Conservation (phyloP, 176 grass and related monocot species). For the Otatea glauca region DNA sequence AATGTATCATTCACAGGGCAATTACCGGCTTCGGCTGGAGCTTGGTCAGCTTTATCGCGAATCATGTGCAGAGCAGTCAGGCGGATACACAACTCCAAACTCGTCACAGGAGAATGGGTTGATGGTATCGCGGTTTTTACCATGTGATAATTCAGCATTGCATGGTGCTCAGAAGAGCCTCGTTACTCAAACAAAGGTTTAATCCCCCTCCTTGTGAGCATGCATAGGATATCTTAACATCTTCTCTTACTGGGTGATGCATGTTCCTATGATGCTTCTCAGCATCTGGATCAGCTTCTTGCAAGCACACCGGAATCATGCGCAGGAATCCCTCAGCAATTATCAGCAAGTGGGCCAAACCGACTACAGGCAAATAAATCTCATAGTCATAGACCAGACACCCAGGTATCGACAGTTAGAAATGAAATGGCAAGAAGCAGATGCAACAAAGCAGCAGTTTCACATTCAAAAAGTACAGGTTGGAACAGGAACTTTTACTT, state of each 20-base stretch:
- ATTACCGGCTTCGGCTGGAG: constrained; percentile 55
- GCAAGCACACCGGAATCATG: constrained; percentile 19
- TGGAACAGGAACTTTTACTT: constrained; percentile 10
- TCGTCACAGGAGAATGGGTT: constrained; percentile 45
- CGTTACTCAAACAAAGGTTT: constrained; percentile 53
- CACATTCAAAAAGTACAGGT: constrained; percentile 50
- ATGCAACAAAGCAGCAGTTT: constrained; percentile 27
- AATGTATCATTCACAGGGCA: constrained; percentile 74
- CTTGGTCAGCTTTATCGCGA: constrained; percentile 65
- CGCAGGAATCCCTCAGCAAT: constrained; percentile 42
- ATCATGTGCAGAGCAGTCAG: constrained; percentile 47
- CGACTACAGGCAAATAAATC: constrained; percentile 21
- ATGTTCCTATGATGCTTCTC: constrained; percentile 34
- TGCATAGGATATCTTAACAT: constrained; percentile 29
- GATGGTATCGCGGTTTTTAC: constrained; percentile 23
- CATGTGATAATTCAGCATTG: constrained; percentile 34
- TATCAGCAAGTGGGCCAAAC: constrained; percentile 41
- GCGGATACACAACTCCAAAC: constrained; percentile 32
- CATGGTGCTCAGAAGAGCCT: constrained; percentile 40
- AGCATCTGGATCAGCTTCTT: constrained; percentile 42
- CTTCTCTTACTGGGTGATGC: constrained; percentile 28
- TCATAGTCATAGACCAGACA: constrained; percentile 35
- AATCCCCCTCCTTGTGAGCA: background rate
- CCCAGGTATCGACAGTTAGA: constrained; percentile 25
- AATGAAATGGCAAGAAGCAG: constrained; percentile 44